Evolutionary conservation across 306 rosid species (phyloP).

Genomic region (Nissolia schottii): DNA sequence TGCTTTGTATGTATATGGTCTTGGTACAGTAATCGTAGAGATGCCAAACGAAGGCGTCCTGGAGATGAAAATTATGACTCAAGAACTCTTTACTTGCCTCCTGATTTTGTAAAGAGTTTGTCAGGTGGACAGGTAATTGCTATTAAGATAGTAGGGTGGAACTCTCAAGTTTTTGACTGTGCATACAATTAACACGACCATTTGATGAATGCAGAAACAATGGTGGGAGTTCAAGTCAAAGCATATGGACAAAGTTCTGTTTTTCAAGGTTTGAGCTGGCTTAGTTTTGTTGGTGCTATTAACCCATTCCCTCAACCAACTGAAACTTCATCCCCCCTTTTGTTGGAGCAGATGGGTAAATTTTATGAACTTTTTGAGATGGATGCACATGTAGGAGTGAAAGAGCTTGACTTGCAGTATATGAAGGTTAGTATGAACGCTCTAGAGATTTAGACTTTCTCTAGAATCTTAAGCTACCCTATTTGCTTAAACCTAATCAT

Average conservation of each 20-base stretch:
- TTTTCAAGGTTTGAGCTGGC: slow-evolving; percentile 66
- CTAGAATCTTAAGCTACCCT: neutral
- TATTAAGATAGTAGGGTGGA: neutral
- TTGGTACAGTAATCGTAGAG: slow-evolving; percentile 57
- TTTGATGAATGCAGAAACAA: slow-evolving; percentile 61
- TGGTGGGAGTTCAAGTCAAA: slow-evolving; percentile 99
- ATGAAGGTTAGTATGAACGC: slow-evolving; percentile 61
- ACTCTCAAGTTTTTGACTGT: neutral
- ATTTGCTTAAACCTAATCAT: neutral
- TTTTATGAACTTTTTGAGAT: slow-evolving; percentile 96
- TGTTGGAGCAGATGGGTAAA: slow-evolving; percentile 78
- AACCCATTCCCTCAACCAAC: slow-evolving; percentile 3
- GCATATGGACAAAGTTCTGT: slow-evolving; percentile 90
- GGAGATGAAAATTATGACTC: slow-evolving; percentile 77
- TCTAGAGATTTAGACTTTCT: slow-evolving; percentile 7
- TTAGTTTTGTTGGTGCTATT: slow-evolving; percentile 19
- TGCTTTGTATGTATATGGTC: slow-evolving; percentile 22
- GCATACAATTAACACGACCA: slow-evolving; percentile 21
- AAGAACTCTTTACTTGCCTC: slow-evolving; percentile 74
- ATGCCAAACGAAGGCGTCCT: slow-evolving; percentile 64
- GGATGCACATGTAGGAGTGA: slow-evolving; percentile 90
- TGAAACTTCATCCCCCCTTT: slow-evolving; percentile 14
- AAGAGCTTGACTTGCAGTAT: slow-evolving; percentile 86
- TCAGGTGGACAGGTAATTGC: slow-evolving; percentile 76
- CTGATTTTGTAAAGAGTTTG: slow-evolving; percentile 59